phyloP scores from a whole-genome alignment of 306 rosid genomes.

The Cyclanthera cordifolia region DNA sequence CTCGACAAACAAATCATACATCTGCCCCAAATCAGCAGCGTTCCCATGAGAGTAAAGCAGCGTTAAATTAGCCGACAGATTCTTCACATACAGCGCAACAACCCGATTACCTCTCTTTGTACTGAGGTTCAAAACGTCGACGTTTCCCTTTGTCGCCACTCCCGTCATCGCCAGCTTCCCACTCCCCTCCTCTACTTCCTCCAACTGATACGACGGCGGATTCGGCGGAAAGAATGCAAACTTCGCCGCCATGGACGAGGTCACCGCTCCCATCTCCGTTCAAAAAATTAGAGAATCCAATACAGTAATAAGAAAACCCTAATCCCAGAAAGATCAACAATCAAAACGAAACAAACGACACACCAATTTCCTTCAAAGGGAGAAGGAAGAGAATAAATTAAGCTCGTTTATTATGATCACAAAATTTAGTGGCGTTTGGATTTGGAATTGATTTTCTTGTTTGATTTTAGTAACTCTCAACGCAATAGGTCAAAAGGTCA shows the following conservation, averaged over 20 bases:
- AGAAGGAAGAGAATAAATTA: no score
- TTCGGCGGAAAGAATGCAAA: conserved; percentile 64
- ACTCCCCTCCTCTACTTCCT: conserved; percentile 26
- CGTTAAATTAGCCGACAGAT: conserved; percentile 59
- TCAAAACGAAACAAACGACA: no score
- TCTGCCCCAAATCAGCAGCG: conserved; percentile 97
- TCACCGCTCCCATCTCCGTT: conserved; percentile 74
- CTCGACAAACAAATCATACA: conserved; percentile 71
- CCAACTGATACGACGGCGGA: conserved; percentile 51
- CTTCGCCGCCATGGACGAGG: conserved; percentile 68
- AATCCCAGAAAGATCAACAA: no score
- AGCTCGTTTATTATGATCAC: no score
- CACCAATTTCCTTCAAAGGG: no score
- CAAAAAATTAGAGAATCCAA: no score
- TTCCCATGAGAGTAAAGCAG: conserved; percentile 81
- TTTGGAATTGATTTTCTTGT: no score
- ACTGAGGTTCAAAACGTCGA: conserved; percentile 64
- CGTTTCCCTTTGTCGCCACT: conserved; percentile 46
- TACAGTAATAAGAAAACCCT: no score
- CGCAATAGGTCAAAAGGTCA: no score
- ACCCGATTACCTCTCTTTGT: conserved; percentile 67
- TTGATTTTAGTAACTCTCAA: no score
- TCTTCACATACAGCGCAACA: conserved; percentile 50
- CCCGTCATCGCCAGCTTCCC: conserved; percentile 50
- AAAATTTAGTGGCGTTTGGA: no score